Base-by-base conservation (phyloP, 352 stramenopile species). In the Phytophthora colocasiae region DNA sequence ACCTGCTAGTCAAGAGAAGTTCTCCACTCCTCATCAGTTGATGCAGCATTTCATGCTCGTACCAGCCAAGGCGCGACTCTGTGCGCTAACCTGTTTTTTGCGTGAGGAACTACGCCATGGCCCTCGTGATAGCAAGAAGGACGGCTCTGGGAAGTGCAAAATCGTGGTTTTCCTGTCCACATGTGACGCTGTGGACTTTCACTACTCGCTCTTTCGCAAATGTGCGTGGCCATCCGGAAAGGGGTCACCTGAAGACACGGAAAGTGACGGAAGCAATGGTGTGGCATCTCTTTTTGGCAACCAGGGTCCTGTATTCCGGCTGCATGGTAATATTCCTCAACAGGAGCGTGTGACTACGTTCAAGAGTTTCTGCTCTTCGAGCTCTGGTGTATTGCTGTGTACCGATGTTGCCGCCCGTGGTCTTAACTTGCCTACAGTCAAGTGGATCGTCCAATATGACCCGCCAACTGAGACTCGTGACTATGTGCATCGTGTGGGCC, bases 401-500 rank as follows among this genome's bases (percentile, higher is more conserved):
- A 99, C 98, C 10, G 98, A 99, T 84, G 97, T 99, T 12, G 97
- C 97, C 6, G 93, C 97, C 12, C 89, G 98, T 68, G 98, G 98
- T 47, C 82, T 99, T 14, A 98, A 99, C 78, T 96, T 99, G 78
- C 91, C 90, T 22, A 96, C 98, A 34, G 96, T 99, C 15, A 96
- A 96, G 45, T 95, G 93, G 85, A 94, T 97, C 79, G 94, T 99
- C 40, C 98, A 99, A 69, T 99, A 99, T 79, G 97, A 99, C 75
- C 91, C 98, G 34, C 97, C 98, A 12, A 98, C 92, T 32, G 98
- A 99, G 82, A 98, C 98, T 38, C 97, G 99, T 50, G 95, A 98
- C 77, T 99, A 99, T 77, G 97, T 99, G 10, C 98, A 99, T 83
- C 90, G 98, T 64, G 99, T 99, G 66, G 98, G 98, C 38, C 96